These are phyloP conservation scores for Paramecium sonneborni DNA, from an alignment of 73 alveolate species.

Conservation along the genomic window DNA sequence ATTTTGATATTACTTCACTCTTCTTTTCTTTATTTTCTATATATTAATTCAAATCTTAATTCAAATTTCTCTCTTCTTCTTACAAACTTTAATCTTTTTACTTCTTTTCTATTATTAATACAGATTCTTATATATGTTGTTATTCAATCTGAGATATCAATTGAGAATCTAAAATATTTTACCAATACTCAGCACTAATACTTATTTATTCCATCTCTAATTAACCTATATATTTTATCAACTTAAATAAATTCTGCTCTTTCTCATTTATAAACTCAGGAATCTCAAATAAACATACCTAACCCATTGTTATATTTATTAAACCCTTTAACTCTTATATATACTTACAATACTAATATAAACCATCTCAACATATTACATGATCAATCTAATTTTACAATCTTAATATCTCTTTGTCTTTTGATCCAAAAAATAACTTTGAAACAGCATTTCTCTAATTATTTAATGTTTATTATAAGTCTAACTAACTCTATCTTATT, in stretches of 20 bases:
- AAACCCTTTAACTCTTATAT: background rate
- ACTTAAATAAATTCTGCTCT: background rate
- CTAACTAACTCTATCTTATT: background rate
- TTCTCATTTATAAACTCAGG: constrained; percentile 10
- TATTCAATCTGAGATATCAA: background rate
- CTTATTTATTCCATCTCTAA: constrained; percentile 1
- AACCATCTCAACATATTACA: background rate
- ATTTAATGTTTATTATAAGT: background rate
- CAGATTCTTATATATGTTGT: background rate
- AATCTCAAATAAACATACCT: background rate
- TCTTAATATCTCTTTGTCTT: constrained; percentile 9
- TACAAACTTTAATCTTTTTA: background rate
- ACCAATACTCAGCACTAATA: background rate
- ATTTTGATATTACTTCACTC: background rate
- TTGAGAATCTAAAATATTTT: background rate
- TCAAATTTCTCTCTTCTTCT: background rate
- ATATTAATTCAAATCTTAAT: background rate
- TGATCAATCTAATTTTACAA: background rate
- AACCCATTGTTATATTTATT: background rate
- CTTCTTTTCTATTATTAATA: background rate
- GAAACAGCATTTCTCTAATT: background rate
- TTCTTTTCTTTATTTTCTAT: background rate
- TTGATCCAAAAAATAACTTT: background rate
- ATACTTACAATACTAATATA: background rate
- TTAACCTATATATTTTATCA: background rate